Percentiles rank a stretch among this genome's conserved stretches.
Conservation (phyloP, 352 stramenopile species). For the Phytophthora crassamura region DNA sequence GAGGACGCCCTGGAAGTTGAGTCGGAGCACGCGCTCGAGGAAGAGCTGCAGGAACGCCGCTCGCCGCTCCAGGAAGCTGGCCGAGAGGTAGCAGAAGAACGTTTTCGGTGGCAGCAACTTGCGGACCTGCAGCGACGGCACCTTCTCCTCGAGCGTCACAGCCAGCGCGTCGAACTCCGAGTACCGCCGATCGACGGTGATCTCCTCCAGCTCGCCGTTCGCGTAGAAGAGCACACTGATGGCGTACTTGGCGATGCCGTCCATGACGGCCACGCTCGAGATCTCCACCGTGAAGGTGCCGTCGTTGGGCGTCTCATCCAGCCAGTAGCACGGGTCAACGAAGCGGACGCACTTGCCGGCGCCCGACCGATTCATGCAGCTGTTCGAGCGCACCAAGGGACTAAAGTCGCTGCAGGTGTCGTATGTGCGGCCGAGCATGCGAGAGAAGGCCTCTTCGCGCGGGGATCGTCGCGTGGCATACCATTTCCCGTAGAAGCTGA, state of each 20-base stretch:
- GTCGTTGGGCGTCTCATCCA: slow-evolving; percentile 45
- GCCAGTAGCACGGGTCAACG: slow-evolving; percentile 60
- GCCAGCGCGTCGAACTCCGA: slow-evolving; percentile 74
- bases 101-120: slow-evolving; percentile 76
- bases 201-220: slow-evolving; percentile 46
- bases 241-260: slow-evolving; percentile 58
- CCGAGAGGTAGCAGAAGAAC: slow-evolving; percentile 65
- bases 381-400: slow-evolving; percentile 15
- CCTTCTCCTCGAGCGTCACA: slow-evolving; percentile 59
- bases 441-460: slow-evolving; percentile 24
- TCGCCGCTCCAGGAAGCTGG: slow-evolving; percentile 67
- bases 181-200: slow-evolving; percentile 66
- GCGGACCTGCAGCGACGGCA: slow-evolving; percentile 54
- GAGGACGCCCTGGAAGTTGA: slow-evolving; percentile 69
- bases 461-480: slow-evolving; percentile 30
- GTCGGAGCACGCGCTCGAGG: slow-evolving; percentile 59
- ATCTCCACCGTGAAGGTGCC: slow-evolving; percentile 81
- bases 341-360: slow-evolving; percentile 65
- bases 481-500: slow-evolving; percentile 45
- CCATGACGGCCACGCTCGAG: slow-evolving; percentile 54
- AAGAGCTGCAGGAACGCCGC: slow-evolving; percentile 69
- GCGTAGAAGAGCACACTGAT: slow-evolving; percentile 72
- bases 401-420: slow-evolving; percentile 32
- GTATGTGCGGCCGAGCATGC: slow-evolving; percentile 35
- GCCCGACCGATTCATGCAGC: slow-evolving; percentile 15